Evolutionary conservation across 495 filamentous ascomycete species (phyloP).

Genomic region (Neurospora pannonica): DNA sequence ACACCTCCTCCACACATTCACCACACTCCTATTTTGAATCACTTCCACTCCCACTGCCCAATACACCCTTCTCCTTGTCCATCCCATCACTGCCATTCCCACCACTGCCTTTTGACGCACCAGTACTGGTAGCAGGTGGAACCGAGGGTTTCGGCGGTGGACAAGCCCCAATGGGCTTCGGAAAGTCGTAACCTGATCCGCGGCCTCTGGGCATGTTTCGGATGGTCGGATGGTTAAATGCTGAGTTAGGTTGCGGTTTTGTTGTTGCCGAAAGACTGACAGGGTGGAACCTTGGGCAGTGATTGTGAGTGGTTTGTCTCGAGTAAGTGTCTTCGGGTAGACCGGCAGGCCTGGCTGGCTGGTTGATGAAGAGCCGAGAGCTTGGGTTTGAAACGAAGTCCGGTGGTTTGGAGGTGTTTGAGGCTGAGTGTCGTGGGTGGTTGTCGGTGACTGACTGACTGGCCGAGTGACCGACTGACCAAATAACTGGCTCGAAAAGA

Average conservation of each 20-base stretch:
- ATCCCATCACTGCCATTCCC: not conserved
- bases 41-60: not conserved
- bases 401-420: not conserved
- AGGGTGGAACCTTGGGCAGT: not conserved
- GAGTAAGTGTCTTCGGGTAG: not conserved
- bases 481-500: not conserved
- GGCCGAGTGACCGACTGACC: not conserved
- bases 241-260: not conserved
- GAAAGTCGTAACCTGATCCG: not conserved
- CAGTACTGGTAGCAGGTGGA: not conserved
- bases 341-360: not conserved
- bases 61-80: not conserved
- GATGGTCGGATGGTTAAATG: not conserved
- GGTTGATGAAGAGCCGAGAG: not conserved
- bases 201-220: not conserved
- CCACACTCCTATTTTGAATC: not conserved
- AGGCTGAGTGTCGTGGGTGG: not conserved
- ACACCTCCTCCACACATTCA: too few relatives aligned
- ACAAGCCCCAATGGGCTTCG: not conserved
- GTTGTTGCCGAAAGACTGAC: not conserved
- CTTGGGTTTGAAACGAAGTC: not conserved
- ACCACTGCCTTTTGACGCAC: not conserved
- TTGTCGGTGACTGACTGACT: not conserved
- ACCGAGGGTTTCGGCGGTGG: not conserved
- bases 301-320: not conserved